A percentile compares a stretch with the other conserved stretches of the same genome.
Evolutionary conservation across 2,329 filamentous ascomycete genomes (phyloP).

Genomic region (Hypoxylon sp.): DNA sequence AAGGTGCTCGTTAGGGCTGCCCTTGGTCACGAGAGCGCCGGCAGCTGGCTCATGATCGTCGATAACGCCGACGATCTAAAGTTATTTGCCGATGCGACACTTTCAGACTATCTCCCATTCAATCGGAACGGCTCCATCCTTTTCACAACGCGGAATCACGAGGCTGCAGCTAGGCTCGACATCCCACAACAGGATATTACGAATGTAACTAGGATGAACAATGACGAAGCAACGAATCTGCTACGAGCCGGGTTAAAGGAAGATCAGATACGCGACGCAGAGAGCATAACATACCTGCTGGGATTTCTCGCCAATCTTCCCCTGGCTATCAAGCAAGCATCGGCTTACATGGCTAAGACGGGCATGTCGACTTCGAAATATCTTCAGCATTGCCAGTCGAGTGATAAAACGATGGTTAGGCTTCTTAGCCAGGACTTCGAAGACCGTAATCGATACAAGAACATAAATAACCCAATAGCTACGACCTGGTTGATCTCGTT

Average conservation of each 20-base stretch:
- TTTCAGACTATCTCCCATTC: too few species aligned
- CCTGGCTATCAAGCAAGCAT: constrained; percentile 49
- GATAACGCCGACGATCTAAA: constrained; percentile 6
- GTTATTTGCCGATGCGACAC: too few species aligned
- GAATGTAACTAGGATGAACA: background rate
- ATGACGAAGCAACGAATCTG: background rate
- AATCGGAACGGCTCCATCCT: too few species aligned
- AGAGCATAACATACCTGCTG: constrained; percentile 38
- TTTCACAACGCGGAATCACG: too few species aligned
- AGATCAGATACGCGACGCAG: background rate
- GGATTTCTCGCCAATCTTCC: constrained; percentile 44
- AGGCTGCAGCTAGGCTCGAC: constrained; percentile 14
- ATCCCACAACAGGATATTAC: background rate
- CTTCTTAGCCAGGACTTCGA: constrained; percentile 46
- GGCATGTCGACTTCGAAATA: constrained; percentile 39
- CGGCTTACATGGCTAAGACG: constrained; percentile 47
- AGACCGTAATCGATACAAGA: constrained; percentile 40
- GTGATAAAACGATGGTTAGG: constrained; percentile 30
- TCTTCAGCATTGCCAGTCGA: constrained; percentile 36
- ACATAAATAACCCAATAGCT: constrained; percentile 41
- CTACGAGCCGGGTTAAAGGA: background rate
- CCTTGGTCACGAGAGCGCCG: background rate
- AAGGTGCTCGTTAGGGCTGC: constrained; percentile 9
- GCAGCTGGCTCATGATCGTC: constrained; percentile 2
- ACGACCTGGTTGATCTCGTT: constrained; percentile 50